These are phyloP conservation scores for Penstemon eatonii DNA, from an alignment of 257 asterid species.

Conservation along the genomic window DNA sequence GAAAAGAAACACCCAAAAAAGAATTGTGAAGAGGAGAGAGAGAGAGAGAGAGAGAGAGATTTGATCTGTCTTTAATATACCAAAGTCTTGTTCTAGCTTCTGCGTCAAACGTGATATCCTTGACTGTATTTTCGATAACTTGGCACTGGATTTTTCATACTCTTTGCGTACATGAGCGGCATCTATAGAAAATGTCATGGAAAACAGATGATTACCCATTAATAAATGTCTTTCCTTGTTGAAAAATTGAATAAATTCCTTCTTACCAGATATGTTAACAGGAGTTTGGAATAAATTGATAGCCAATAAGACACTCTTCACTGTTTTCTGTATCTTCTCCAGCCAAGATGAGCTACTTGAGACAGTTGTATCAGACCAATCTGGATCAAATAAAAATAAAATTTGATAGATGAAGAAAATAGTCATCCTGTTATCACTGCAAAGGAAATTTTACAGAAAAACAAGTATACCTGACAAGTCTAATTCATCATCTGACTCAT, in stretches of 20 bases:
- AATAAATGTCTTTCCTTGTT: conserved; percentile 21
- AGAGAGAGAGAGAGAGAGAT: background rate
- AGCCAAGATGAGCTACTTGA: conserved; percentile 71
- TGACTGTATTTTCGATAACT: conserved; percentile 82
- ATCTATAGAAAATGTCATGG: conserved; percentile 46
- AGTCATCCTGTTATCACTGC: background rate
- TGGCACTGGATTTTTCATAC: conserved; percentile 75
- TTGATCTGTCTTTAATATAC: conserved; percentile 40
- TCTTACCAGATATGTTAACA: conserved; percentile 80
- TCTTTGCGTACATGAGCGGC: conserved; percentile 85
- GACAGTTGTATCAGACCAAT: conserved; percentile 55
- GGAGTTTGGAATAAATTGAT: conserved; percentile 83
- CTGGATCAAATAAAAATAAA: conserved; percentile 29
- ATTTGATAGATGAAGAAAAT: conserved; percentile 10
- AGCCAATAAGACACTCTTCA: conserved; percentile 59
- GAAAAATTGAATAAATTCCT: conserved; percentile 24
- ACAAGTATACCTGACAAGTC: conserved; percentile 61
- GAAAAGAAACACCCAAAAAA: background rate
- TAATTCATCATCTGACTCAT: conserved; percentile 75
- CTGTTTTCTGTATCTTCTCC: conserved; percentile 81
- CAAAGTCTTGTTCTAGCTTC: conserved; percentile 89
- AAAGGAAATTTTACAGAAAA: conserved; percentile 25
- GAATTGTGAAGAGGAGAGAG: background rate
- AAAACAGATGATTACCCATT: conserved; percentile 29
- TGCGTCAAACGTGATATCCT: conserved; percentile 81